phyloP scores from a whole-genome alignment of 2,329 filamentous ascomycete genomes.

The Chaetomiaceae sp. region DNA sequence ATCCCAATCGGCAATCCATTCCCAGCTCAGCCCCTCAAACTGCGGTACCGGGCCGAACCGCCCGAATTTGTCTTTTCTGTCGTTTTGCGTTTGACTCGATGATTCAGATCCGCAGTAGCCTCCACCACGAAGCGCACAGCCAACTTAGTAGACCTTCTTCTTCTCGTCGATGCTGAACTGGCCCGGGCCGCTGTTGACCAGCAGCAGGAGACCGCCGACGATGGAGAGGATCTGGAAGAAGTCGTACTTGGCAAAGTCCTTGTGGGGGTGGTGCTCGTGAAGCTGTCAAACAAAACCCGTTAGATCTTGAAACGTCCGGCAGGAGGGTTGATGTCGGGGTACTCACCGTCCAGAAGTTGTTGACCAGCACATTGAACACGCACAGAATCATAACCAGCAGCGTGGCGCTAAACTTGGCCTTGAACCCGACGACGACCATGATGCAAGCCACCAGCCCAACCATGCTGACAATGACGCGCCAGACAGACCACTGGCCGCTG shows the following conservation, averaged over 20 bases:
- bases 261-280: constrained; percentile 96
- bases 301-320: too few relatives aligned
- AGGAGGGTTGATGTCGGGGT: background rate
- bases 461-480: constrained; percentile 78
- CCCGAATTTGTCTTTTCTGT: background rate
- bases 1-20: background rate
- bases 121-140: too few relatives aligned
- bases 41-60: background rate
- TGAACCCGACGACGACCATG: constrained; percentile 99
- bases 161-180: constrained; percentile 99
- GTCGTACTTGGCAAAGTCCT: constrained; percentile 99
- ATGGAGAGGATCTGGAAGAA: constrained; percentile 99
- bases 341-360: constrained; percentile 99
- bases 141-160: constrained; percentile 95
- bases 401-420: constrained; percentile 97
- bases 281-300: constrained; percentile 56
- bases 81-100: background rate
- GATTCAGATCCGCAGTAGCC: background rate
- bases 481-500: constrained; percentile 86
- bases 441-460: constrained; percentile 87
- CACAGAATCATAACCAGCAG: constrained; percentile 93
- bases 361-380: constrained; percentile 93
- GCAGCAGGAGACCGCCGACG: constrained; percentile 88
- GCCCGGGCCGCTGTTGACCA: constrained; percentile 97
- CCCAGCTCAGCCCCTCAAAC: background rate